A percentile compares a stretch with the other conserved stretches of the same genome.
Evolutionary conservation across 495 filamentous ascomycete genomes (phyloP).

Genomic region (Lindgomyces ingoldianus): DNA sequence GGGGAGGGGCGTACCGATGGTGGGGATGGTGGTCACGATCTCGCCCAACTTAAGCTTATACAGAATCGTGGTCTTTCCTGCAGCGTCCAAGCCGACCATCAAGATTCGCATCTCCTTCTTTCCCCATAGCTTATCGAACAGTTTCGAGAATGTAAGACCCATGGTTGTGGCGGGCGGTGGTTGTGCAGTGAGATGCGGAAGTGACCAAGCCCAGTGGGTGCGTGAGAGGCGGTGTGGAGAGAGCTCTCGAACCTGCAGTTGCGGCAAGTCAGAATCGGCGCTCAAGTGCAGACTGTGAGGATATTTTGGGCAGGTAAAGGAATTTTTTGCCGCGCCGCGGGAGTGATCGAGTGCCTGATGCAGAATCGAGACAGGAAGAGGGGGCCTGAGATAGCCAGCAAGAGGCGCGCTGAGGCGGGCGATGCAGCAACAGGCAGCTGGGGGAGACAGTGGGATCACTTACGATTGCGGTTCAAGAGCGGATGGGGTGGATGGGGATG

Average conservation of each 20-base stretch:
- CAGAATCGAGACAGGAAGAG: slow-evolving; percentile 12
- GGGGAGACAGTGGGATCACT: slow-evolving; percentile 12
- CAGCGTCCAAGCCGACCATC: slow-evolving; percentile 99
- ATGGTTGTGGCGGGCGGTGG: slow-evolving; percentile 61
- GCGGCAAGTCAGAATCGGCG: slow-evolving; percentile 10
- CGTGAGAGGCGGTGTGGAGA: slow-evolving; percentile 34
- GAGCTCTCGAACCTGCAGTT: slow-evolving; percentile 34
- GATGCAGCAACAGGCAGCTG: background rate
- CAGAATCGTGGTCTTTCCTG: slow-evolving; percentile 99
- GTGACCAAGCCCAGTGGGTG: slow-evolving; percentile 23
- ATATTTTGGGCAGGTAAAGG: background rate
- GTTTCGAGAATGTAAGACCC: slow-evolving; percentile 91
- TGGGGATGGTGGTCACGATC: slow-evolving; percentile 99
- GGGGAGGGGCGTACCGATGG: slow-evolving; percentile 72
- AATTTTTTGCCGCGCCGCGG: background rate
- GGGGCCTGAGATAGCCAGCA: slow-evolving; percentile 19
- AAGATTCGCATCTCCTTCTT: slow-evolving; percentile 99
- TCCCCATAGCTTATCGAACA: slow-evolving; percentile 93
- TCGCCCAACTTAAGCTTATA: slow-evolving; percentile 99
- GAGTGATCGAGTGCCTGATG: slow-evolving; percentile 21
- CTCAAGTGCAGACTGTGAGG: slow-evolving; percentile 1
- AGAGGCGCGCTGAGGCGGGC: background rate
- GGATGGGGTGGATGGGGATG: slow-evolving; percentile 25
- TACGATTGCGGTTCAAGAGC: slow-evolving; percentile 32
- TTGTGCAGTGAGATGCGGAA: slow-evolving; percentile 14